These are phyloP conservation scores for Salix dunnii DNA, from an alignment of 345 rosid genomes.

Conservation along the genomic window DNA sequence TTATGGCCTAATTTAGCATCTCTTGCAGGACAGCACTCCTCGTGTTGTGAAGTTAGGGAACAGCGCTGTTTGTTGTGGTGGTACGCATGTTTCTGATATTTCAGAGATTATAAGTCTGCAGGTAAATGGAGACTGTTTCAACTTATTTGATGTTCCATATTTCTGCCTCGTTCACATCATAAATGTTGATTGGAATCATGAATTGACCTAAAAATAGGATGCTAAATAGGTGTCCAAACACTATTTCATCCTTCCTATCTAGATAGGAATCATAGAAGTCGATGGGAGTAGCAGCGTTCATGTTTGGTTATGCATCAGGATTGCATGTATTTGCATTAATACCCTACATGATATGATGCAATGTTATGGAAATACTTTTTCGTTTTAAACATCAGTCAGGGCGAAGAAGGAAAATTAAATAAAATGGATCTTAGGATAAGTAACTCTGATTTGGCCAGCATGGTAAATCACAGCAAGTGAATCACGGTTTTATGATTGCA, in stretches of 20 bases:
- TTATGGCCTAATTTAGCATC: slow-evolving; percentile 3
- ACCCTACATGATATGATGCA: neutral
- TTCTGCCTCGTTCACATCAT: no score
- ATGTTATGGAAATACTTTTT: neutral
- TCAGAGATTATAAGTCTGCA: slow-evolving; percentile 66
- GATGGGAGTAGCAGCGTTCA: neutral
- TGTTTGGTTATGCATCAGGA: neutral
- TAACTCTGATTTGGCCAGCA: neutral
- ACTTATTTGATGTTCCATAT: neutral
- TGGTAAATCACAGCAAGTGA: neutral
- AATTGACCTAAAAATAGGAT: no score
- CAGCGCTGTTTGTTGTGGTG: slow-evolving; percentile 78
- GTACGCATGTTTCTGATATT: slow-evolving; percentile 76
- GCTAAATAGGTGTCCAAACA: neutral
- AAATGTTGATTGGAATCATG: no score
- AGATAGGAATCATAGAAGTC: neutral
- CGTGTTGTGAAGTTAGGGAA: slow-evolving; percentile 66
- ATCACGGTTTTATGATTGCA: neutral
- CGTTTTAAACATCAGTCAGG: neutral
- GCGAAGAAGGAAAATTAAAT: neutral
- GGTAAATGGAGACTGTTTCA: slow-evolving; percentile 33
- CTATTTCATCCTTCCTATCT: neutral
- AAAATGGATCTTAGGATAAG: neutral
- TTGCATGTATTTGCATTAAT: neutral
- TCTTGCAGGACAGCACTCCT: slow-evolving; percentile 68